Percentiles rank a stretch among this genome's conserved stretches.
Conservation (phyloP, 768 basidiomycete genomes). For the Auriculariales sp. region DNA sequence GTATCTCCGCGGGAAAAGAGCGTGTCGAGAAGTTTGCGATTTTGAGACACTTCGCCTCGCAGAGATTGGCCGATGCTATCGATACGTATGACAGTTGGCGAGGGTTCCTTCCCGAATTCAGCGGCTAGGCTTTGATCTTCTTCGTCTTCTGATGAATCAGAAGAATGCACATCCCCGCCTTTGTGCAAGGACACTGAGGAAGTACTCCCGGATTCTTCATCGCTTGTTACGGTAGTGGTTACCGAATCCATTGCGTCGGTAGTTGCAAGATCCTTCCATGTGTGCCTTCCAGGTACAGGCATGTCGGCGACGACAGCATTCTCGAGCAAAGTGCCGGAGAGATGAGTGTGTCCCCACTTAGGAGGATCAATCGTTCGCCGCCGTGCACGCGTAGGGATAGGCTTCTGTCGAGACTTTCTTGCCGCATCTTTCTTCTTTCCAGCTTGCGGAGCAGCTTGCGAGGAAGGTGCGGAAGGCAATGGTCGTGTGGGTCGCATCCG, state of each 20-base stretch:
- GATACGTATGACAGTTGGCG: no score
- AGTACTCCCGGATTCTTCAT: no score
- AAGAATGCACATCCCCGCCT: no score
- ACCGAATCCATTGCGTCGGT: background rate
- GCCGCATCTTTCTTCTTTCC: slow-evolving; percentile 6
- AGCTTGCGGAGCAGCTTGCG: slow-evolving; percentile 1
- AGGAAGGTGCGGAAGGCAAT: slow-evolving; percentile 20
- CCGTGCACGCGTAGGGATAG: slow-evolving; percentile 39
- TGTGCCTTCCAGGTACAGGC: background rate
- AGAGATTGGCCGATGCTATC: background rate
- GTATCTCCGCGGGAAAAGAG: background rate
- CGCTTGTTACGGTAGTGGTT: background rate
- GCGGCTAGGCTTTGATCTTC: slow-evolving; percentile 9
- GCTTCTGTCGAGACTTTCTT: slow-evolving; percentile 23
- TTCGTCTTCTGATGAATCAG: slow-evolving; percentile 3
- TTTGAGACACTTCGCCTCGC: background rate
- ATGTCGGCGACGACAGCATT: slow-evolving; percentile 8
- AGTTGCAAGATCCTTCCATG: background rate
- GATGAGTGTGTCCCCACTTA: slow-evolving; percentile 51
- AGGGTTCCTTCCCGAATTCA: slow-evolving; percentile 6
- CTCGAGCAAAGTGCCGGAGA: slow-evolving; percentile 58
- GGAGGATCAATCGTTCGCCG: slow-evolving; percentile 57
- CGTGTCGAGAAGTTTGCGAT: background rate
- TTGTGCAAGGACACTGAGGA: no score
- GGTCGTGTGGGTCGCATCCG: slow-evolving; percentile 59